Base-by-base conservation (phyloP, 2,329 filamentous ascomycete species). In the Immersiporthe knoxdaviesiana region DNA sequence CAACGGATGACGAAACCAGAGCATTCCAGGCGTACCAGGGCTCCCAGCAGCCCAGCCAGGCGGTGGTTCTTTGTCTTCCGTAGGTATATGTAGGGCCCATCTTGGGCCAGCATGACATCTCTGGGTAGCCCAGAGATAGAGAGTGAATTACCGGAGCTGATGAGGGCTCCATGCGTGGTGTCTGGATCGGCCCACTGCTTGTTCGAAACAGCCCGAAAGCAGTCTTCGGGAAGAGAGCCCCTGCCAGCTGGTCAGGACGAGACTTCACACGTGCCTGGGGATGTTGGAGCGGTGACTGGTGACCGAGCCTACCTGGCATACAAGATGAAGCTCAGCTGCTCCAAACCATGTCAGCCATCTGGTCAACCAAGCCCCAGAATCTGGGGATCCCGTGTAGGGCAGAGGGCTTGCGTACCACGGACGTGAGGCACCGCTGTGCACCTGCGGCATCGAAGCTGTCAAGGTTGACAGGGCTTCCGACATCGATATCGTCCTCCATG, bases 281-380 rank as follows among this genome's bases (percentile, higher is more conserved):
- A 32, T 37, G 21, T 2, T 7, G 16, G 7, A 18, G 7, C 1
- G 3, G 24, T 8, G 18, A n/a, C 7, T 39, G 16, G 35, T 3
- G 5, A 18, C 10, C 8, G 5, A 6, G 30, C 41, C 12, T 63
- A 65, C 68, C 66, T 63, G 12, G 62, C 68, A 37, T 65, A 68
- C 3, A 68, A 21, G 37, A 70, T 66, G 39, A 30, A 24, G 50
- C 66, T 68, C 37, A 68, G 18, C 68, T 70, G 41, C 14, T 16
- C 3, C 5, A 8, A 10, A 27, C 18, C 44, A 54, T 35, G 56
- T 52, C n/a, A 27, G 35, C 11, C 11, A 52, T 32, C 30, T 27
- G 21, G 12, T 50, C 14, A 66, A 39, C 39, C 16, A 27, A 30
- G n/a, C n/a, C n/a, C n/a, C 30, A 39, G 18, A n/a, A n/a, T 14